These are phyloP conservation scores for Trichophyton verrucosum DNA, from an alignment of 2,329 filamentous ascomycete genomes.

Conservation along the genomic window DNA sequence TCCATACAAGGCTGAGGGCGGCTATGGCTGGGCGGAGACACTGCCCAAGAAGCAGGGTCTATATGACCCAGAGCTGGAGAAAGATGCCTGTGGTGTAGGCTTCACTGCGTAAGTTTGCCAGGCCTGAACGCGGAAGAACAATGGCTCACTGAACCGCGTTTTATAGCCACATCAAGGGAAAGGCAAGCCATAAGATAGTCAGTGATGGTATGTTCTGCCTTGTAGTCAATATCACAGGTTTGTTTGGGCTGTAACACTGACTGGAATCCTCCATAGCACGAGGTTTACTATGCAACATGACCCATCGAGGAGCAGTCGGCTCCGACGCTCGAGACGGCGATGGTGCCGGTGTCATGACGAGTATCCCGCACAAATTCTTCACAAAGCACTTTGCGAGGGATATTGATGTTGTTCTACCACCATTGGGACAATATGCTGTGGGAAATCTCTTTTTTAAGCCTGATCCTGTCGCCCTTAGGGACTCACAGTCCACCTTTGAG, in stretches of 20 bases:
- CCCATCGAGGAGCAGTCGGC: slow-evolving; percentile 93
- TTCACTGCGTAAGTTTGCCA: slow-evolving; percentile 73
- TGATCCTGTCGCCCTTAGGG: slow-evolving; percentile 74
- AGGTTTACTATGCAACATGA: slow-evolving; percentile 98
- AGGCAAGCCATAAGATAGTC: slow-evolving; percentile 93
- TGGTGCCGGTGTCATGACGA: slow-evolving; percentile 98
- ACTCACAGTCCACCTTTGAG: slow-evolving; percentile 88
- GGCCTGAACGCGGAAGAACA: background rate
- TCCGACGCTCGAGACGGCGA: slow-evolving; percentile 97
- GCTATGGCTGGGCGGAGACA: slow-evolving; percentile 90
- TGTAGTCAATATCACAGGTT: background rate
- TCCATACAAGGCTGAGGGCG: slow-evolving; percentile 44
- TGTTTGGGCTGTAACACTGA: background rate
- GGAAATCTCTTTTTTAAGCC: slow-evolving; percentile 99
- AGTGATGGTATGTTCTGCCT: slow-evolving; percentile 64
- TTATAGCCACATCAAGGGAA: slow-evolving; percentile 86
- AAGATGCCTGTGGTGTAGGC: slow-evolving; percentile 98
- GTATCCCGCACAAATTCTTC: slow-evolving; percentile 96
- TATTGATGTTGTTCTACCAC: slow-evolving; percentile 74
- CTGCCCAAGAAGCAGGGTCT: slow-evolving; percentile 97
- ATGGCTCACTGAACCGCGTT: slow-evolving; percentile 2
- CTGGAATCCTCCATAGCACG: slow-evolving; percentile 45
- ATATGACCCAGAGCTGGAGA: slow-evolving; percentile 90
- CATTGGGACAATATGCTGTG: slow-evolving; percentile 84
- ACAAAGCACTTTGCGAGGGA: slow-evolving; percentile 95